phyloP scores from a whole-genome alignment of 2,329 filamentous ascomycete species.

The Colletotrichum cordylinicola region DNA sequence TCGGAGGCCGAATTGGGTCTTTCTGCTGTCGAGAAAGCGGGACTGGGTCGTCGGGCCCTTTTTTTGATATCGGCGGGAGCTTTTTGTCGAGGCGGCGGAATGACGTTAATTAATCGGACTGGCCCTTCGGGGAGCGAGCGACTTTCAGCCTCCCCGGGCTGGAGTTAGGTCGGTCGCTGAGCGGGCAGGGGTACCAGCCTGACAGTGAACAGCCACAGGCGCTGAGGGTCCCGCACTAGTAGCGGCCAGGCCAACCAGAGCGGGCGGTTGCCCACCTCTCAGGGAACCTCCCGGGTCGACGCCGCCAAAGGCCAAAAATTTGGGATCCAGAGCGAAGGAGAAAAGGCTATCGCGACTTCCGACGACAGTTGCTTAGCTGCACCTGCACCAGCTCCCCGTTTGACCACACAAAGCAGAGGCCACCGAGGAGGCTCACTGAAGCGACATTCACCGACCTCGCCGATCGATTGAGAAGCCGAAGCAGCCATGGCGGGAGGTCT shows the following conservation, averaged over 20 bases:
- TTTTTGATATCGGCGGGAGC: not conserved
- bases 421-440: conserved; percentile 17
- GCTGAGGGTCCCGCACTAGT: not conserved
- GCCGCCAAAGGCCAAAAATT: conserved; percentile 16
- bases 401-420: not conserved
- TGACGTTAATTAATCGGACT: conserved; percentile 19
- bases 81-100: not conserved
- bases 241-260: conserved; percentile 4
- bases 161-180: conserved; percentile 5
- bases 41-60: not conserved
- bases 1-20: conserved; percentile 1
- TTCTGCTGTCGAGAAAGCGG: conserved; percentile 7
- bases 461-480: not conserved
- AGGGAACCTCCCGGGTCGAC: conserved; percentile 3
- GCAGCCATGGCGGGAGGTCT: conserved; percentile 79
- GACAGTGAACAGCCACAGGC: not conserved
- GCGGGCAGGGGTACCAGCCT: not conserved
- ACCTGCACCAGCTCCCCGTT: not conserved
- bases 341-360: not conserved
- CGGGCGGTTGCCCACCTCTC: not conserved
- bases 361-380: conserved; percentile 24
- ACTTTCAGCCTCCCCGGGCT: conserved; percentile 21
- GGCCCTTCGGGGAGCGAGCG: not conserved
- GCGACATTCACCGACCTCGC: not conserved
- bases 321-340: not conserved